A percentile compares a stretch with the other conserved stretches of the same genome.
phyloP scores from a whole-genome alignment of 75 land plant genomes.

The Cupressus sempervirens region DNA sequence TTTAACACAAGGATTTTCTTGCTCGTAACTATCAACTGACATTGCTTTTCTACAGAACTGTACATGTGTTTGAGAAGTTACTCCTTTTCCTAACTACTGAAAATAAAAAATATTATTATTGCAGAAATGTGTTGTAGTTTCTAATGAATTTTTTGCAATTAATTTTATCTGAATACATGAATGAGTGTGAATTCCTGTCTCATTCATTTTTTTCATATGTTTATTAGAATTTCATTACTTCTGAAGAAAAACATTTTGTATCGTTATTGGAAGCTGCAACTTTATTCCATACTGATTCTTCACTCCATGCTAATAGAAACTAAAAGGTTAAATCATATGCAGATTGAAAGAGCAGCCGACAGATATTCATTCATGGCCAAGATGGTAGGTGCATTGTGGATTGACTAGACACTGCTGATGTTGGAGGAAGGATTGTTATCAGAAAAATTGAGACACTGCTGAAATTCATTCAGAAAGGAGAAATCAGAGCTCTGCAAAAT shows the following conservation, averaged over 20 bases:
- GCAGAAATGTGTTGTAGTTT: neutral
- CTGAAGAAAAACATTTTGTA: neutral
- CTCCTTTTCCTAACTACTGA: neutral
- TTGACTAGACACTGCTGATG: slow-evolving; percentile 8
- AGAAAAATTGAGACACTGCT: neutral
- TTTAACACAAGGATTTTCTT: neutral
- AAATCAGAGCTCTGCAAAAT: neutral
- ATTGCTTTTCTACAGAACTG: neutral
- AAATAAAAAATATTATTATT: neutral
- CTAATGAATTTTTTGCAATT: neutral
- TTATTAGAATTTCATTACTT: neutral
- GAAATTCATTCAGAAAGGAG: neutral
- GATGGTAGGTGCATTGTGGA: slow-evolving; percentile 22
- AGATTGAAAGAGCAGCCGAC: slow-evolving; percentile 23
- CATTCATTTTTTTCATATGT: neutral
- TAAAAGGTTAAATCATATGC: slow-evolving; percentile 6
- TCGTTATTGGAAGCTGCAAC: neutral
- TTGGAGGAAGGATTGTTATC: neutral
- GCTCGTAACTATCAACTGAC: neutral
- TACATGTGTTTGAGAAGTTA: neutral
- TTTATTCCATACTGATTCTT: neutral
- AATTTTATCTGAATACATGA: neutral
- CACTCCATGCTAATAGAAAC: neutral
- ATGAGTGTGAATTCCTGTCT: neutral
- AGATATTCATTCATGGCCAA: slow-evolving; percentile 20